Percentiles rank a stretch among this genome's conserved stretches.
phyloP scores from a whole-genome alignment of 306 rosid genomes.

The Quercus glauca region DNA sequence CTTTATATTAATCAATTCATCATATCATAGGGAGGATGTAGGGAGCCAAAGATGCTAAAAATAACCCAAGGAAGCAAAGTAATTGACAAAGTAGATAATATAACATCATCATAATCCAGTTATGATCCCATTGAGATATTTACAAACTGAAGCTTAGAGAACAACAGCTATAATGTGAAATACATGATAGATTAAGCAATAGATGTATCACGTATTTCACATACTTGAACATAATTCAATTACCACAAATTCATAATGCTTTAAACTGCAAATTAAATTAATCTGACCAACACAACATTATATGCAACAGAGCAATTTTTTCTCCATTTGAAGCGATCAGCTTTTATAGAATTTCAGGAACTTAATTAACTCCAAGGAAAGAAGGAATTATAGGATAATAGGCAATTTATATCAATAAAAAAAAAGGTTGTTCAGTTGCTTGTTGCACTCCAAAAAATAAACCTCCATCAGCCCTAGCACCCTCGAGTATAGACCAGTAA shows the following conservation, averaged over 20 bases:
- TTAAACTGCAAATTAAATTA: background rate
- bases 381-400: background rate
- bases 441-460: background rate
- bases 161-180: background rate
- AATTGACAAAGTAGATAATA: no score
- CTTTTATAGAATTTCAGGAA: no score
- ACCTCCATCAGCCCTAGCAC: background rate
- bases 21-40: background rate
- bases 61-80: no score
- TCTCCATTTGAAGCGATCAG: no score
- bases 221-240: background rate
- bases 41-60: background rate
- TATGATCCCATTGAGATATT: background rate
- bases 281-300: background rate
- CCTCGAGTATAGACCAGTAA: background rate
- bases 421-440: background rate
- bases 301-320: background rate
- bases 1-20: background rate
- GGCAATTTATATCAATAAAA: background rate
- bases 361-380: background rate
- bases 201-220: background rate
- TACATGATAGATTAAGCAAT: background rate
- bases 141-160: background rate
- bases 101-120: no score
- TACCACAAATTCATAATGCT: background rate